These are phyloP conservation scores for Clonostachys solani DNA, from an alignment of 2,329 filamentous ascomycete genomes.

Conservation along the genomic window DNA sequence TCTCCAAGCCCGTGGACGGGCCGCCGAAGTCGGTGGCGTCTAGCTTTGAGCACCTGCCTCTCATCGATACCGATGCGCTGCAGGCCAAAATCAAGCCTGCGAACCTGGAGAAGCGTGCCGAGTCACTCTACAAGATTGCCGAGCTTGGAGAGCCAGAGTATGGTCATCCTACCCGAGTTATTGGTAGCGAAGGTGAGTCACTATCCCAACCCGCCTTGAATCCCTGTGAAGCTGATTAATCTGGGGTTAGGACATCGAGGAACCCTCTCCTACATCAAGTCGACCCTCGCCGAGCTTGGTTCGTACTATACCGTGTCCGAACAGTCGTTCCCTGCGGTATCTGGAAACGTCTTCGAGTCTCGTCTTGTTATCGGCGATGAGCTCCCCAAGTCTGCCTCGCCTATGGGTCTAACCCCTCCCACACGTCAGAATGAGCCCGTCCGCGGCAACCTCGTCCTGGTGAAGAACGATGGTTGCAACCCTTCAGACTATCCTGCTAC, in stretches of 20 bases:
- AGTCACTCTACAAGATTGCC: slow-evolving; percentile 59
- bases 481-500: slow-evolving; percentile 57
- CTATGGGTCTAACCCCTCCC: slow-evolving; percentile 65
- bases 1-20: neutral
- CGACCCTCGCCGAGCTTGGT: slow-evolving; percentile 33
- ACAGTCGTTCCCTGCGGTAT: slow-evolving; percentile 60
- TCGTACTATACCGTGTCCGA: slow-evolving; percentile 60
- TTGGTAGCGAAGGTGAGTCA: slow-evolving; percentile 58
- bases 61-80: slow-evolving; percentile 50
- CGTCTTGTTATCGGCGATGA: slow-evolving; percentile 50
- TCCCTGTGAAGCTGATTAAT: slow-evolving; percentile 52
- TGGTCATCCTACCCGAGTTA: slow-evolving; percentile 66
- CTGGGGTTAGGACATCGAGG: neutral
- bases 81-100: slow-evolving; percentile 51
- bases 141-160: slow-evolving; percentile 55
- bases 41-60: slow-evolving; percentile 12
- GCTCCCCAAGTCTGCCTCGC: slow-evolving; percentile 41
- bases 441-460: slow-evolving; percentile 54
- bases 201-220: slow-evolving; percentile 62
- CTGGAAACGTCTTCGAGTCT: slow-evolving; percentile 55
- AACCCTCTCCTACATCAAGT: neutral
- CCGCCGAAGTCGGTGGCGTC: neutral
- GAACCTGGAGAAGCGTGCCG: slow-evolving; percentile 54
- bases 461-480: slow-evolving; percentile 59
- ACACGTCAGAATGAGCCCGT: slow-evolving; percentile 57